Conservation (phyloP, 371 early-diverging fungal genomes). For the Coemansia sp. region DNA sequence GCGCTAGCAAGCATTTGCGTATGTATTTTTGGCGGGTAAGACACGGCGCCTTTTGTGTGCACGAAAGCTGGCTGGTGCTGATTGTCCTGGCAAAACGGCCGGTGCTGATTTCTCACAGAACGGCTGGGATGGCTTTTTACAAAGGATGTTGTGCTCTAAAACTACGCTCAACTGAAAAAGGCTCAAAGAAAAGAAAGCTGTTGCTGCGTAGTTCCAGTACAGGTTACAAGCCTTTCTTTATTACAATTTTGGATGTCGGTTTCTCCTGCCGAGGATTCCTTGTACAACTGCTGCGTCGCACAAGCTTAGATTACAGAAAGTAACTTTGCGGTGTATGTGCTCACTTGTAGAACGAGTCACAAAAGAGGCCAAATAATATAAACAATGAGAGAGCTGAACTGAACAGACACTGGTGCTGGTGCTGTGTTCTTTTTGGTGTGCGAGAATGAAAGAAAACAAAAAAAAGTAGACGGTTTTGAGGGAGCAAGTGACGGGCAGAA, state of each 20-base stretch:
- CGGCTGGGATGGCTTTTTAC: neutral
- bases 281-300: neutral
- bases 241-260: neutral
- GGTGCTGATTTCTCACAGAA: conserved; percentile 1
- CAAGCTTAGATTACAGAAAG: neutral
- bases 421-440: neutral
- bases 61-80: neutral
- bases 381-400: neutral
- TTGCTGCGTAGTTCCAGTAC: conserved; percentile 4
- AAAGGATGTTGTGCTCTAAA: neutral
- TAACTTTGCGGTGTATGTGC: no score
- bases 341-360: no score
- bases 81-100: neutral
- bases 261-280: neutral
- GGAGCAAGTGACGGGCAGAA: neutral
- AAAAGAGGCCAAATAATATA: neutral
- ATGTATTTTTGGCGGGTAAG: neutral
- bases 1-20: conserved; percentile 27
- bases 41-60: neutral
- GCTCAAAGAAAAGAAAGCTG: no score
- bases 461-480: neutral
- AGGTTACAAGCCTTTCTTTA: neutral
- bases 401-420: neutral
- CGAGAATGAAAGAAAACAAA: conserved; percentile 6
- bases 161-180: neutral